A percentile compares a stretch with the other conserved stretches of the same genome.
Conservation (phyloP, 306 rosid species). For the Ochetophila trinervis region DNA sequence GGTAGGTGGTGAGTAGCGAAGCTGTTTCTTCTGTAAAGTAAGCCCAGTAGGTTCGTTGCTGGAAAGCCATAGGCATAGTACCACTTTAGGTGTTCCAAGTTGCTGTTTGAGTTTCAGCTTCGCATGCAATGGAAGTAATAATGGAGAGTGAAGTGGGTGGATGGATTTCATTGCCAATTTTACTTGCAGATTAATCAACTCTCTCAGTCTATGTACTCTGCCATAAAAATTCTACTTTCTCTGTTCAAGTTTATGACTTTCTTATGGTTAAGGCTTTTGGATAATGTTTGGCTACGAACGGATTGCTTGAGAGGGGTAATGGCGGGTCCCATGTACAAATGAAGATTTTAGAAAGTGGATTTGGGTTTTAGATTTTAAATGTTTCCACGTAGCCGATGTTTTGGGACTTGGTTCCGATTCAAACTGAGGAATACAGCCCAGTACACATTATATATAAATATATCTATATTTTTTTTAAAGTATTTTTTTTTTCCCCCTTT, state of each 20-base stretch:
- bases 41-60: slow-evolving; percentile 3
- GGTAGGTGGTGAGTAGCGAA: slow-evolving; percentile 15
- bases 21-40: slow-evolving; percentile 17
- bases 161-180: slow-evolving; percentile 35
- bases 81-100: slow-evolving; percentile 11
- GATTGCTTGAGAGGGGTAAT: neutral
- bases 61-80: slow-evolving; percentile 25
- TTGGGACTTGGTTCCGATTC: no score
- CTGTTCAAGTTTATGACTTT: no score
- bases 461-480: no score
- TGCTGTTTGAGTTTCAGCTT: slow-evolving; percentile 27
- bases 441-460: no score
- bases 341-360: neutral
- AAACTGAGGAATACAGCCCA: no score
- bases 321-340: no score
- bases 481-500: no score
- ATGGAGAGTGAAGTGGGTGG: slow-evolving; percentile 27
- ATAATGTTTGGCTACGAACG: neutral
- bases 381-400: neutral
- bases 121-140: slow-evolving; percentile 23
- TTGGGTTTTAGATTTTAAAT: neutral
- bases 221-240: no score
- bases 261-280: neutral
- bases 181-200: no score
- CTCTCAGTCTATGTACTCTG: no score